Evolutionary conservation across 163 green algal species (phyloP), one percentile per base, ranked within the genome.

Genomic region (Volvox carteri): DNA sequence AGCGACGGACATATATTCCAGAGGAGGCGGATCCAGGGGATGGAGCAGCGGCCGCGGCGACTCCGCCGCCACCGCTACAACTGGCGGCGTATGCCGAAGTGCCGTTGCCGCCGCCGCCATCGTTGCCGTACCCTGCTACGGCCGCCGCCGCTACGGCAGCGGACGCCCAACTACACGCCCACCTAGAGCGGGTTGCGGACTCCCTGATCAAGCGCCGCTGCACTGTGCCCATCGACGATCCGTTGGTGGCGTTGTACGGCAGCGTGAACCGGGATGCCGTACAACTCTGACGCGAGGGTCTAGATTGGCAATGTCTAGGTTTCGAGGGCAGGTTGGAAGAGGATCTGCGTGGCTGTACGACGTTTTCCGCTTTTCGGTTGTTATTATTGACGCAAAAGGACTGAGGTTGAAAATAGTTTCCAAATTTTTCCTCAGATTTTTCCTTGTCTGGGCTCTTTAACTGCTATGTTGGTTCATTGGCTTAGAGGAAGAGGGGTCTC

Each of bases 171-270:
- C 21, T 54, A 39, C 39, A 78, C 25, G 23, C 70, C 1, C 70
- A 78, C 16, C 70, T 78, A 23, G 39, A 54, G 16, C 19, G 9
- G 18, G 70, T 78, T 12, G 70, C 39, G 2, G 70, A 37, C 0
- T 52, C 39, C 19, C 70, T 78, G 14, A 54, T 78, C 18, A 78
- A 33, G 70, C 70, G 70, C 37, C 70, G 35, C 37, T 78, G 70
- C 6, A 78, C 70, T 39, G 70, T 78, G 7, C 70, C 70, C 18
- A 4, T 41, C 28, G 5, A 7, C 7, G 70, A 78, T 54, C 70
- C 70, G 16, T 21, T 78, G 37, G 70, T 54, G 19, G 25, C 39
- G 1, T 37, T 18, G 70, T 78, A 78, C 70, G 70, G 70, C 70
- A 78, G 70, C 25, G 70, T 41, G 5, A 56, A 21, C 21, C 70